phyloP scores from a whole-genome alignment of 2,329 filamentous ascomycete species.

The Lachnellula cervina region DNA sequence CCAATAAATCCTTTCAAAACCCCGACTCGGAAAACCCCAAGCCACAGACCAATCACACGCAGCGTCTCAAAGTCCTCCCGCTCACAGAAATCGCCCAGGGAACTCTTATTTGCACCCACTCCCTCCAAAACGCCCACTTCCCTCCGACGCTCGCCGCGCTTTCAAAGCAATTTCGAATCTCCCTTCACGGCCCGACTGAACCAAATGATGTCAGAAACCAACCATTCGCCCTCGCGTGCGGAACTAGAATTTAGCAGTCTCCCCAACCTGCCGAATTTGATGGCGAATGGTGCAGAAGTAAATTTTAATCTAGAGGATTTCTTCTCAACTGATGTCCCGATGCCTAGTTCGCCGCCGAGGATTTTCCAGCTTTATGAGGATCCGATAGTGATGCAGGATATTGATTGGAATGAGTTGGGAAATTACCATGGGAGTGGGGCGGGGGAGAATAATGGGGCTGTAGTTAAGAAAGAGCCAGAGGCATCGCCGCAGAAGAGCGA shows the following conservation, averaged over 20 bases:
- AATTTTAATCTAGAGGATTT: constrained; percentile 36
- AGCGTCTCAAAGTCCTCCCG: constrained; percentile 27
- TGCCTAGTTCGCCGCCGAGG: constrained; percentile 42
- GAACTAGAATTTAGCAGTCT: constrained; percentile 33
- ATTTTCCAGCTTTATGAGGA: constrained; percentile 33
- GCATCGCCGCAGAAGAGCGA: constrained; percentile 13
- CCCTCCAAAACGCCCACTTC: constrained; percentile 25
- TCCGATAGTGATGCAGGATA: constrained; percentile 18
- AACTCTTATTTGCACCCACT: constrained; percentile 24
- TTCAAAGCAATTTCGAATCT: constrained; percentile 29
- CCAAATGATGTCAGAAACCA: constrained; percentile 28
- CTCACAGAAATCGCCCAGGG: constrained; percentile 28
- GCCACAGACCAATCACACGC: constrained; percentile 29
- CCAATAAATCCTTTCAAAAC: constrained; percentile 30
- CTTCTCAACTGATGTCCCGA: constrained; percentile 39
- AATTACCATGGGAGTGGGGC: constrained; percentile 9
- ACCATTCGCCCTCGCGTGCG: constrained; percentile 25
- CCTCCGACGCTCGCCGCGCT: constrained; percentile 24
- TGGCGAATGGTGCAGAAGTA: constrained; percentile 12
- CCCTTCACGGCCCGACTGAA: constrained; percentile 33
- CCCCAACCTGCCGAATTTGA: constrained; percentile 25
- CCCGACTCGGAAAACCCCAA: constrained; percentile 30
- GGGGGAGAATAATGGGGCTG: neutral
- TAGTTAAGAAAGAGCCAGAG: constrained; percentile 22
- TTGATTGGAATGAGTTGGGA: constrained; percentile 27